Base-by-base conservation (phyloP, 2,329 filamentous ascomycete species). In the Colletotrichum liaoningense region DNA sequence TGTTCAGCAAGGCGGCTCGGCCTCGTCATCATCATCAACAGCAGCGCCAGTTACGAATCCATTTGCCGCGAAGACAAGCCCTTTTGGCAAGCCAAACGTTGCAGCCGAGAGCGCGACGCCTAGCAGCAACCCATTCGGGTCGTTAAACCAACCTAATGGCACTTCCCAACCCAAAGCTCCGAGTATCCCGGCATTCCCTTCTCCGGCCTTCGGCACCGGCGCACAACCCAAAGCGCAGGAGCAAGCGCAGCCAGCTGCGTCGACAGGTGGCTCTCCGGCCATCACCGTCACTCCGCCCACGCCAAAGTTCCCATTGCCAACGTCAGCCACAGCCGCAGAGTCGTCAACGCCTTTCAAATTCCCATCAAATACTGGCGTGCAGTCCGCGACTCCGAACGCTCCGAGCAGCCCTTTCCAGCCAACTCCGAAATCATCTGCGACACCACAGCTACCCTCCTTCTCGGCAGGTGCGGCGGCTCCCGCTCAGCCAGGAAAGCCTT, bases 271-370 rank as follows among this genome's bases (percentile, higher is more conserved):
- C 42, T 59, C 73, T 7, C 71, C 75, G 14, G 58, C 71, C 12
- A 72, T 75, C 26, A 74, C 65, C 28, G 57, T 74, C 30, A 75
- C 72, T 19, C 74, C 74, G 11, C 65, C 71, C 12, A 75, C 75
- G 55, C 71, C 75, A 14, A 67, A 60, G 14, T 74, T 74, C 57
- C 55, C 73, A 4, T 52, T 65, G 6, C n/a, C 71, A 33, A 24
- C 67, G 24, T 28, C 59, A 5, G 22, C 54, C 9, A 22, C 67
- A 6, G 35, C 63, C 14, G 42, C 63, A 22, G 42, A 66, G 24
- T 26, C 63, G 3, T 56, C 63, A 26, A 73, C 59, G 49, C 74
- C 46, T 33, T 69, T 65, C 16, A 46, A 60, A 16, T 55, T 28
- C 26, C 16, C 33, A n/a, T 33, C 64, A 52, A 52, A 28, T 33